Evolutionary conservation across 2,329 filamentous ascomycete genomes (phyloP).

Genomic region (Cercospora nicotianae): DNA sequence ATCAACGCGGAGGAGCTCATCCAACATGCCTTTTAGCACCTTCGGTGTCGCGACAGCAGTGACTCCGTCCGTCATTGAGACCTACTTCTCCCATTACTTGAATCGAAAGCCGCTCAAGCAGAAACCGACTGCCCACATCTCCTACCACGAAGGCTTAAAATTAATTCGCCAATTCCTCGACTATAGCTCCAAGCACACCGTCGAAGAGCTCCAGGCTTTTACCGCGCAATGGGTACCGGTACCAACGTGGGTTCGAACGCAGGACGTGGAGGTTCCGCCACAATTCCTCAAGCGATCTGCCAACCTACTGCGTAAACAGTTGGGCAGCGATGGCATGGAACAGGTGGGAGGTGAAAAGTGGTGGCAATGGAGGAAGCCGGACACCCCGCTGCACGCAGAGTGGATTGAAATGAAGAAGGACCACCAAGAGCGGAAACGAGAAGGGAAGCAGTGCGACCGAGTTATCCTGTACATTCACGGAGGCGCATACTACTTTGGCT

Average conservation of each 20-base stretch:
- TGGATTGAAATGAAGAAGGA: conserved; percentile 96
- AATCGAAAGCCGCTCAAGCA: conserved; percentile 72
- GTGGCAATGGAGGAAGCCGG: conserved; percentile 83
- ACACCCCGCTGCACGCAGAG: conserved; percentile 71
- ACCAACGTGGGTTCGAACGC: conserved; percentile 81
- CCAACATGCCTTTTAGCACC: conserved; percentile 68
- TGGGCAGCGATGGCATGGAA: conserved; percentile 73
- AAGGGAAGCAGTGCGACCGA: conserved; percentile 60
- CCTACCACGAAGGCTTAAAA: conserved; percentile 89
- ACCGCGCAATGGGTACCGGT: conserved; percentile 88
- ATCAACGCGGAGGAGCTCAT: neutral
- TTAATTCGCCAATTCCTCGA: conserved; percentile 82
- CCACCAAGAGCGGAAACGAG: conserved; percentile 65
- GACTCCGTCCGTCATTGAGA: conserved; percentile 83
- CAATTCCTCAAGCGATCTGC: conserved; percentile 67
- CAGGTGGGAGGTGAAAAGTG: conserved; percentile 78
- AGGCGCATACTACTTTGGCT: conserved; percentile 93
- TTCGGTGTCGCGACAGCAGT: conserved; percentile 79
- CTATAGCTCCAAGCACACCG: conserved; percentile 82
- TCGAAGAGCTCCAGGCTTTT: conserved; percentile 91
- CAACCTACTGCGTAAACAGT: conserved; percentile 65
- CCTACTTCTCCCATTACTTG: conserved; percentile 85
- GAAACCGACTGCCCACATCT: conserved; percentile 85
- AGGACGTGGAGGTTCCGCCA: conserved; percentile 65
- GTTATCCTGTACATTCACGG: conserved; percentile 95